These are phyloP conservation scores for Pyrenopolyporus hunteri DNA, from an alignment of 495 filamentous ascomycete genomes.

Conservation along the genomic window DNA sequence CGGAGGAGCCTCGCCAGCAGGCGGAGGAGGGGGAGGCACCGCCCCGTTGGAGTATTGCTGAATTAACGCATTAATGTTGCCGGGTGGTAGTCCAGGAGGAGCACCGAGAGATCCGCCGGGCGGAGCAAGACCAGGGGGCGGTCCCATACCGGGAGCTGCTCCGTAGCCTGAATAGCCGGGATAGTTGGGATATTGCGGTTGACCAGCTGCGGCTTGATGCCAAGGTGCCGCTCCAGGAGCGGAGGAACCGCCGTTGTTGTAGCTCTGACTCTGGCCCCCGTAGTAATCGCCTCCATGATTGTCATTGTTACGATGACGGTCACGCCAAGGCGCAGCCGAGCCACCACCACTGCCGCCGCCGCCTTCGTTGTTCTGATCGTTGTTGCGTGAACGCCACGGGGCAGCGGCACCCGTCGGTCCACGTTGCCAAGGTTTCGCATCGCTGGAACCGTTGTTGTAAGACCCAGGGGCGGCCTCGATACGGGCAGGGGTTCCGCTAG, in stretches of 20 bases:
- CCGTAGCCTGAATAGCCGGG: conserved; percentile 64
- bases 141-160: conserved; percentile 63
- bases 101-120: conserved; percentile 62
- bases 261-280: conserved; percentile 53
- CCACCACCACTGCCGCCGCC: conserved; percentile 22
- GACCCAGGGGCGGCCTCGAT: conserved; percentile 86
- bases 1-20: conserved; percentile 67
- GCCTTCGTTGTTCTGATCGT: conserved; percentile 48
- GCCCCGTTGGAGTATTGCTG: conserved; percentile 66
- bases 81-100: conserved; percentile 64
- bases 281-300: conserved; percentile 54
- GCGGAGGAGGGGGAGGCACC: conserved; percentile 59
- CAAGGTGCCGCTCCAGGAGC: conserved; percentile 69
- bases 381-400: conserved; percentile 67
- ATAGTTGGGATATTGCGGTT: conserved; percentile 62
- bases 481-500: conserved; percentile 70
- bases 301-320: conserved; percentile 50
- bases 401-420: conserved; percentile 87
- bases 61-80: conserved; percentile 67
- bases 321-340: conserved; percentile 60
- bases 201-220: conserved; percentile 66
- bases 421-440: conserved; percentile 87
- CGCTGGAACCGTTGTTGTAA: conserved; percentile 51
- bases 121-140: conserved; percentile 63
- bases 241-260: conserved; percentile 43